Conservation (phyloP, 805 yeast species). For the Candida boleticola region DNA sequence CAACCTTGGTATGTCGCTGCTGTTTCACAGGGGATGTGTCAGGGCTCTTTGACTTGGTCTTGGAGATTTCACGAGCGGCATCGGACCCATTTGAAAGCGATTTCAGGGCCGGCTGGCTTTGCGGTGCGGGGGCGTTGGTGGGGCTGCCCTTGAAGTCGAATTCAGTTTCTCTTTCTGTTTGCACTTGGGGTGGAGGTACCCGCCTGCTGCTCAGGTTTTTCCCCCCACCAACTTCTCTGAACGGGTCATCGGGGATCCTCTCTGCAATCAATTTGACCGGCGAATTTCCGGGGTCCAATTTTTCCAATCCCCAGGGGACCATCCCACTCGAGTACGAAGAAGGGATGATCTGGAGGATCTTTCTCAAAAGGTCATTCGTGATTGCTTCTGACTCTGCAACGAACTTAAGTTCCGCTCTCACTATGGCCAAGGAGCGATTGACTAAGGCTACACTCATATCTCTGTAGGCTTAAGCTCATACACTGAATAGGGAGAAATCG, state of each 20-base stretch:
- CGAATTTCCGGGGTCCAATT: neutral
- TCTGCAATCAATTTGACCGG: neutral
- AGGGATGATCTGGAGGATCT: neutral
- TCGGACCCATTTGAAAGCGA: neutral
- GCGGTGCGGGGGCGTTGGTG: neutral
- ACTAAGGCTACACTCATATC: neutral
- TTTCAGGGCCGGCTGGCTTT: neutral
- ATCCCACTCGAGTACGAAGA: neutral
- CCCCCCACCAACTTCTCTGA: too few species aligned
- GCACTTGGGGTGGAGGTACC: too few species aligned
- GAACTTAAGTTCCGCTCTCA: neutral
- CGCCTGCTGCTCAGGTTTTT: too few species aligned
- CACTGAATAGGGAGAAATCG: too few species aligned
- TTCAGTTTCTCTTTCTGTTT: too few species aligned
- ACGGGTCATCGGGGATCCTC: neutral
- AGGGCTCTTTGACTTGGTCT: neutral
- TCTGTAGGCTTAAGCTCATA: too few species aligned
- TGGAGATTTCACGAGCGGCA: neutral
- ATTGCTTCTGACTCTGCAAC: neutral
- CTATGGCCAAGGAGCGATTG: neutral
- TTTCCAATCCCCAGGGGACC: slow-evolving; percentile 1
- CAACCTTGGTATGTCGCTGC: neutral
- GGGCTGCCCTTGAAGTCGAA: neutral
- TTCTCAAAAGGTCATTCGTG: neutral
- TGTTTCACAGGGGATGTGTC: neutral